Conservation (phyloP, 2,329 filamentous ascomycete genomes). For the Trichoderma asperellum region DNA sequence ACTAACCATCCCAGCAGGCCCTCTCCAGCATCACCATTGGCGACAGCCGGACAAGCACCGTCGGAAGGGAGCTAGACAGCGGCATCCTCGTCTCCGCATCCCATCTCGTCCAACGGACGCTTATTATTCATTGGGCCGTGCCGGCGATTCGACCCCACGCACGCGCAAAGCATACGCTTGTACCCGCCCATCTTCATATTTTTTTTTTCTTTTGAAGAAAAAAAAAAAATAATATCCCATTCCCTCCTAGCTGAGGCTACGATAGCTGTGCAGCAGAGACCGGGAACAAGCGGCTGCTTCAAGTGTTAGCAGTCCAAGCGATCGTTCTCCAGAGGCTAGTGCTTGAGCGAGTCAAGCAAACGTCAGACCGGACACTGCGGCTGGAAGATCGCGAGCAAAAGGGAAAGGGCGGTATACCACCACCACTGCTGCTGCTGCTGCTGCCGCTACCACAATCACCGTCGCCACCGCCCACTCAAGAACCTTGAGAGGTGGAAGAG, state of each 20-base stretch:
- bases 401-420: conserved; percentile 20
- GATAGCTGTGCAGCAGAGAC: conserved; percentile 6
- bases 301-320: not conserved
- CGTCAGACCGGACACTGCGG: not conserved
- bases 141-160: conserved; percentile 11
- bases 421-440: not conserved
- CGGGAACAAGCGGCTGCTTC: not conserved
- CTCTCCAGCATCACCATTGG: conserved; percentile 6
- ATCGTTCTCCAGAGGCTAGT: conserved; percentile 9
- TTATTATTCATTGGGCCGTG: not conserved
- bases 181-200: conserved; percentile 10
- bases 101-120: not conserved
- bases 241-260: conserved; percentile 14
- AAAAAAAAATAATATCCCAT: too few species aligned
- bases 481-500: not conserved
- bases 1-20: not conserved
- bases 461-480: not conserved
- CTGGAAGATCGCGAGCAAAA: not conserved
- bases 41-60: not conserved
- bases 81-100: conserved; percentile 1
- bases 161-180: not conserved
- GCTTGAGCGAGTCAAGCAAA: conserved; percentile 11
- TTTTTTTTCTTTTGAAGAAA: too few species aligned
- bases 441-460: not conserved
- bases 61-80: not conserved